Conservation (phyloP, 2,329 filamentous ascomycete species). For the Alternaria ethzedia region DNA sequence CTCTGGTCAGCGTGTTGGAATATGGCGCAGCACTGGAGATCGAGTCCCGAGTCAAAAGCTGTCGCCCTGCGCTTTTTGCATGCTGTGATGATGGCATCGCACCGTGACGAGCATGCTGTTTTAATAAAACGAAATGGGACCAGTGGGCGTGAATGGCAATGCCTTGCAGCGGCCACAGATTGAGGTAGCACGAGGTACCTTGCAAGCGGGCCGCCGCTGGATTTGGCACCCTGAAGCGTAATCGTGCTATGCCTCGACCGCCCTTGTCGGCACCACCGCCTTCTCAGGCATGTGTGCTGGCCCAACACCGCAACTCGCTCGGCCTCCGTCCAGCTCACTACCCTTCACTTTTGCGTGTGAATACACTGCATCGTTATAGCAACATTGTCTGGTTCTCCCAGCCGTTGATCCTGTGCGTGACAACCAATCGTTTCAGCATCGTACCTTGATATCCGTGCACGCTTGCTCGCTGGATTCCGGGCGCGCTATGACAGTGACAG, state of each 20-base stretch:
- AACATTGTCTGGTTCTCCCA: constrained; percentile 21
- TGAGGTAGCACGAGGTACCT: constrained; percentile 43
- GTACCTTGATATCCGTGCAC: constrained; percentile 48
- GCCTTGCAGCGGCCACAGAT: constrained; percentile 40
- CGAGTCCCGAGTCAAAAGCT: constrained; percentile 5
- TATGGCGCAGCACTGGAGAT: constrained; percentile 21
- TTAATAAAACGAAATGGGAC: constrained; percentile 29
- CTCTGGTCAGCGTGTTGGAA: constrained; percentile 31
- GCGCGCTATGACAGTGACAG: constrained; percentile 50
- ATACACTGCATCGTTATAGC: constrained; percentile 9
- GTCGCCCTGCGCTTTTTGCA: constrained; percentile 4
- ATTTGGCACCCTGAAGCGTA: constrained; percentile 39
- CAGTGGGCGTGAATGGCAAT: constrained; percentile 27
- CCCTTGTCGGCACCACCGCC: constrained; percentile 44
- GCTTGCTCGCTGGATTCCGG: constrained; percentile 46
- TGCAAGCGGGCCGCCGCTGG: constrained; percentile 38
- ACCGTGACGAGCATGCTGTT: constrained; percentile 4
- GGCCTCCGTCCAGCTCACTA: constrained; percentile 11
- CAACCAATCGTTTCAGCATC: constrained; percentile 50
- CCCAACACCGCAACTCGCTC: constrained; percentile 37
- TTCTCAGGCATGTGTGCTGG: constrained; percentile 37
- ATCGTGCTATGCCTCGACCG: constrained; percentile 46
- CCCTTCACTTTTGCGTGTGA: constrained; percentile 11
- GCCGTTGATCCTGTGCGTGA: constrained; percentile 43
- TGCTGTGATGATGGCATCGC: background rate